A percentile compares a stretch with the other conserved stretches of the same genome.
Evolutionary conservation across 495 filamentous ascomycete species (phyloP).

Genomic region (Aspergillus panamensis): DNA sequence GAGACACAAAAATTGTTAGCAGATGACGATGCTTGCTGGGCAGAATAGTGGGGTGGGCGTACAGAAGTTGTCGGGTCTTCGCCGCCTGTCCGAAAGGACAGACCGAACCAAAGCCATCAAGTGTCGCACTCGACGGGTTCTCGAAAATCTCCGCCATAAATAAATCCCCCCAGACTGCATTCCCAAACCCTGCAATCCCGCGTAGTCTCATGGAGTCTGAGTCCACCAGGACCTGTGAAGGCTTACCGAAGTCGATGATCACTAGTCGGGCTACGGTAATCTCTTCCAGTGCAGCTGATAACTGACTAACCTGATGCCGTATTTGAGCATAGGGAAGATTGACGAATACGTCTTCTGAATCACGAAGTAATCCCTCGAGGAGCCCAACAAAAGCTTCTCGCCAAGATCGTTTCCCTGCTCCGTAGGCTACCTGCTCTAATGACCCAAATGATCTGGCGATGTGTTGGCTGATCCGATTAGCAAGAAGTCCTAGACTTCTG

Average conservation of each 20-base stretch:
- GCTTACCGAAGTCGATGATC: slow-evolving; percentile 53
- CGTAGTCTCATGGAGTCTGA: slow-evolving; percentile 41
- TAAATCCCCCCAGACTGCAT: slow-evolving; percentile 49
- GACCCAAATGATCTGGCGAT: slow-evolving; percentile 49
- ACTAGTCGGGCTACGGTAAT: slow-evolving; percentile 55
- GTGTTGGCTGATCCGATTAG: slow-evolving; percentile 36
- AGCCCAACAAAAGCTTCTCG: slow-evolving; percentile 56
- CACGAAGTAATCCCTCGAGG: slow-evolving; percentile 60
- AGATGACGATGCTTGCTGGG: not conserved
- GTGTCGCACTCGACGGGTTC: slow-evolving; percentile 29
- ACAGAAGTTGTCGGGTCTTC: slow-evolving; percentile 36
- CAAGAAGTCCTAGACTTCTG: slow-evolving; percentile 34
- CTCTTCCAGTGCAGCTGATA: slow-evolving; percentile 51
- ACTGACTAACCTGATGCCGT: slow-evolving; percentile 47
- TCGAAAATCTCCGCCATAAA: slow-evolving; percentile 46
- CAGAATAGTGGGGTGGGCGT: slow-evolving; percentile 15
- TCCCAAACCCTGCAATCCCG: slow-evolving; percentile 45
- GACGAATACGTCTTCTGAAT: slow-evolving; percentile 68
- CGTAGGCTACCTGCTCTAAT: slow-evolving; percentile 44
- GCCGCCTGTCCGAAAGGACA: slow-evolving; percentile 23
- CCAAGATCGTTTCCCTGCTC: slow-evolving; percentile 55
- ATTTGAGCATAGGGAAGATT: slow-evolving; percentile 63
- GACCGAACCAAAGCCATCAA: slow-evolving; percentile 40
- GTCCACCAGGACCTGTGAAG: slow-evolving; percentile 57
- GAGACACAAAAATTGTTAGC: not conserved